Percentiles rank a stretch among this genome's conserved stretches.
phyloP scores from a whole-genome alignment of 179 eudicot species.

The Beta corolliflora region DNA sequence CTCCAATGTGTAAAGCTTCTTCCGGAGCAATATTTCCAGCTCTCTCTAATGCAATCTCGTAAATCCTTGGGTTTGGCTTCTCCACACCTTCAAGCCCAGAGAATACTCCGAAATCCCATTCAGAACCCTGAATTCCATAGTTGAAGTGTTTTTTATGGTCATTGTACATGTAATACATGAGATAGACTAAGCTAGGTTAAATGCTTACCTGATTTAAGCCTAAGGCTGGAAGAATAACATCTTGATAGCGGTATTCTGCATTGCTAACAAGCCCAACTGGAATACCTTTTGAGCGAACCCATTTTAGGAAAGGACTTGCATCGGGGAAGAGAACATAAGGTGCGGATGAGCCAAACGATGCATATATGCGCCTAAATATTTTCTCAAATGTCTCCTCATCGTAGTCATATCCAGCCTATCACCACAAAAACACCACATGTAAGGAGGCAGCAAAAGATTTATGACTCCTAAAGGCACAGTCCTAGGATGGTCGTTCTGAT shows the following conservation, averaged over 20 bases:
- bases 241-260: slow-evolving; percentile 87
- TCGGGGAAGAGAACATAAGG: slow-evolving; percentile 80
- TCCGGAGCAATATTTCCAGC: slow-evolving; percentile 83
- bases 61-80: slow-evolving; percentile 83
- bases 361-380: slow-evolving; percentile 83
- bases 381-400: slow-evolving; percentile 95
- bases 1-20: slow-evolving; percentile 84
- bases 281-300: slow-evolving; percentile 72
- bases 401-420: slow-evolving; percentile 88
- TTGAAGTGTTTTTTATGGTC: neutral
- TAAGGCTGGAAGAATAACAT: slow-evolving; percentile 91
- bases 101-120: slow-evolving; percentile 95
- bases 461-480: neutral
- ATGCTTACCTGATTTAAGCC: slow-evolving; percentile 68
- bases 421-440: slow-evolving; percentile 18
- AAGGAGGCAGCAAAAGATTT: slow-evolving; percentile 2
- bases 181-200: neutral
- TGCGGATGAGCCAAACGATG: slow-evolving; percentile 89
- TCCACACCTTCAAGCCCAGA: slow-evolving; percentile 95
- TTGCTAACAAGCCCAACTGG: slow-evolving; percentile 85
- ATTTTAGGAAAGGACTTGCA: slow-evolving; percentile 82
- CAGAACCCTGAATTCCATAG: slow-evolving; percentile 62
- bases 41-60: slow-evolving; percentile 75
- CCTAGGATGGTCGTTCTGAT: neutral
- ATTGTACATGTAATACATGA: slow-evolving; percentile 3